Conservation (phyloP, 805 yeast species). For the Yarrowia bubula region DNA sequence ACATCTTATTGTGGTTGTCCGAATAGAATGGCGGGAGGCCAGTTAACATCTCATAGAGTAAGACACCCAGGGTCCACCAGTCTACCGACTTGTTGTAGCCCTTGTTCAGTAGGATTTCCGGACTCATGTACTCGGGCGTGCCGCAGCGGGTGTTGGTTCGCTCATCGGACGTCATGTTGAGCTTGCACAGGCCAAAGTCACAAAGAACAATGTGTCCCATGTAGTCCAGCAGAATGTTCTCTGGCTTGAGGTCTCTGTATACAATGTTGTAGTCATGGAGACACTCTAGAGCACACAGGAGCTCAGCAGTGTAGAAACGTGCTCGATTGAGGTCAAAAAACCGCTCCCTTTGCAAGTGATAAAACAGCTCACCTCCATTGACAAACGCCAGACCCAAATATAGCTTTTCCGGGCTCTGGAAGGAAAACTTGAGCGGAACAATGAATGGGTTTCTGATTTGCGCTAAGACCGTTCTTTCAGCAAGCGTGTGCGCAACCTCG, state of each 20-base stretch:
- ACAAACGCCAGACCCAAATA: conserved; percentile 88
- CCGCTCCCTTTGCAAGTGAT: conserved; percentile 88
- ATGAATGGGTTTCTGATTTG: conserved; percentile 92
- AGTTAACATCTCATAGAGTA: conserved; percentile 92
- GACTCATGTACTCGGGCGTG: conserved; percentile 96
- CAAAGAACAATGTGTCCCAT: conserved; percentile 98
- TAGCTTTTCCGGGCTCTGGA: conserved; percentile 92
- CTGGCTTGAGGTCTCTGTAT: conserved; percentile 94
- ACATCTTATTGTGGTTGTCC: conserved; percentile 90
- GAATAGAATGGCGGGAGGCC: conserved; percentile 97
- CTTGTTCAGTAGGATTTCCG: conserved; percentile 84
- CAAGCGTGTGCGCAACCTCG: conserved; percentile 94
- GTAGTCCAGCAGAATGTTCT: conserved; percentile 87
- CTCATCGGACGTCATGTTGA: conserved; percentile 88
- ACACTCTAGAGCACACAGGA: conserved; percentile 88
- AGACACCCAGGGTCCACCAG: conserved; percentile 98
- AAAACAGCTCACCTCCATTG: conserved; percentile 95
- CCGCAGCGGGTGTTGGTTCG: conserved; percentile 92
- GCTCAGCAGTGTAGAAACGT: conserved; percentile 92
- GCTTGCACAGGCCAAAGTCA: conserved; percentile 94
- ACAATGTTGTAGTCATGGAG: conserved; percentile 88
- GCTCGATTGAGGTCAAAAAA: conserved; percentile 85
- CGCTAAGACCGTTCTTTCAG: conserved; percentile 93
- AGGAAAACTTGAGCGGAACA: conserved; percentile 92
- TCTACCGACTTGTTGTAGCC: conserved; percentile 96